These are phyloP conservation scores for Cystofilobasidium capitatum DNA, from an alignment of 768 basidiomycete genomes.

Conservation along the genomic window DNA sequence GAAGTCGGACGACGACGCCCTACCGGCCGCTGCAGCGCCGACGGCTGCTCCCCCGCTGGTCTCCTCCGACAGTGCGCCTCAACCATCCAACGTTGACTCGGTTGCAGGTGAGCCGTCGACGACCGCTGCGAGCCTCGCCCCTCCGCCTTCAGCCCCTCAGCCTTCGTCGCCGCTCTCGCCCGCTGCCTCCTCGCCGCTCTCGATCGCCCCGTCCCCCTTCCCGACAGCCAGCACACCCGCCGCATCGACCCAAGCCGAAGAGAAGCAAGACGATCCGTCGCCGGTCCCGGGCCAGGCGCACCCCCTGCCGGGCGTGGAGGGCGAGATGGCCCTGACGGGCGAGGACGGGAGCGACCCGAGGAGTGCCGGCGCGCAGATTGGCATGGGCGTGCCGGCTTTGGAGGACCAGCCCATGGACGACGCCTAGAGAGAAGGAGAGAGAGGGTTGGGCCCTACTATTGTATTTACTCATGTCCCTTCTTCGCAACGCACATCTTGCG, in stretches of 20 bases:
- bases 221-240: neutral
- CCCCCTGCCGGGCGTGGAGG: neutral
- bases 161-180: neutral
- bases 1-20: neutral
- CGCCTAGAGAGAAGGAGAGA: neutral
- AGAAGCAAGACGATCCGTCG: neutral
- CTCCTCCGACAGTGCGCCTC: too few species aligned
- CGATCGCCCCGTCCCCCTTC: neutral
- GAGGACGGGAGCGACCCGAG: constrained; percentile 2
- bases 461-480: too few species aligned
- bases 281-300: neutral
- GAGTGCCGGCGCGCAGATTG: neutral
- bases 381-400: neutral
- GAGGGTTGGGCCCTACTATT: too few species aligned
- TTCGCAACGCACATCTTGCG: too few species aligned
- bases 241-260: neutral
- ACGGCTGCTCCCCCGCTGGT: neutral
- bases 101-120: too few species aligned
- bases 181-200: neutral
- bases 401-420: neutral
- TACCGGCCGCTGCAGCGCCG: neutral
- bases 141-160: neutral
- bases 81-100: too few species aligned
- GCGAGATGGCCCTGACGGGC: neutral
- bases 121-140: neutral